Evolutionary conservation across 208 protist genomes (phyloP), one percentile per base, ranked within the genome.

Genomic region (Leptomonas pyrrhocoris): DNA sequence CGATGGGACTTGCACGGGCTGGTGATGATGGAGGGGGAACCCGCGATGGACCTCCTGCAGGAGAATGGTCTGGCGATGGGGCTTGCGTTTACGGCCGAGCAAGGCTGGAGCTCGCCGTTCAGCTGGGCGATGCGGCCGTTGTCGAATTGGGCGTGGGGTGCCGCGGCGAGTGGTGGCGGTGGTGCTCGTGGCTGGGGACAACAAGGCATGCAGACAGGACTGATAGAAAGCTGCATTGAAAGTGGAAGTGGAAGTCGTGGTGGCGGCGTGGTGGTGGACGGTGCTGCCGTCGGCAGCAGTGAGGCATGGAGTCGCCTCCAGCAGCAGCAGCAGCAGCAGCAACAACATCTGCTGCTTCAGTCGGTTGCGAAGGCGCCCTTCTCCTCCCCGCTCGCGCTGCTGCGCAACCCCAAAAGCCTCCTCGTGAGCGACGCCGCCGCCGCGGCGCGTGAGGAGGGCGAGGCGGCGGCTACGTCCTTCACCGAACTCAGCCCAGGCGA

Each of bases 1-100:
- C 72, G 78, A n/a, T 88, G 83, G 83, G 62, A 77, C 67, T 58
- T 84, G 50, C 48, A 42, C 40, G 68, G 78, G 34, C 40, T 84
- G 1, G 57, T 88, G 5, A 53, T 36, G 4, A 0, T 51, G 2
- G 27, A n/a, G n/a, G 64, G 60, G 36, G 46, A 49, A 30, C 28
- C 59, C 27, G 57, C 67, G 67, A 69, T n/a, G 69, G 16, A 43
- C 51, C 49, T 55, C 54, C 2, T 77, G 60, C 19, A 56, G 56
- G 64, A 58, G 23, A 40, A 68, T 11, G 55, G 31, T 5, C 51
- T 46, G 12, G 71, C 43, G 21, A 30, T 30, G 54, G 45, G 34
- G 8, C 48, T 36, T 2, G 60, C 46, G 19, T 56, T 36, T 46
- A 45, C 27, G 15, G 31, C 40, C 9, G 43, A 40, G 70, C 36